Base-by-base conservation (phyloP, 139 green algal species). In the Closterium sp. region DNA sequence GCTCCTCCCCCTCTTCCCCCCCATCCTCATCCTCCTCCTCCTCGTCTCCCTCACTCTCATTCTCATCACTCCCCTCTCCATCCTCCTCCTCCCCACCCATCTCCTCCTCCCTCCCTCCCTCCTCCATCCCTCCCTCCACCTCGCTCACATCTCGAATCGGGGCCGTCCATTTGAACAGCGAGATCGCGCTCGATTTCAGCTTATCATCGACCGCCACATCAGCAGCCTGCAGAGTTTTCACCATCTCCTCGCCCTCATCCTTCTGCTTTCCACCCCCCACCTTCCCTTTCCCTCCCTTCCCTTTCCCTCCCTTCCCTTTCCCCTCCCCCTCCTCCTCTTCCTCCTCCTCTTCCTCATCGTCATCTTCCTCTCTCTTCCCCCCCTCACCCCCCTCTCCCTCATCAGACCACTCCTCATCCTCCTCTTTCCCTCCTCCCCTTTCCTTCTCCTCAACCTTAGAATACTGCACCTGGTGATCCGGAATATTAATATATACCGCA, bases 401-500 rank as follows among this genome's bases (percentile, higher is more conserved):
- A 88, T 89, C 89, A 2, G 62, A 32, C 30, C 29, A 31, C 85
- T 31, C 85, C 1, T 70, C 29, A 31, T 85, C 27, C 29, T 89
- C 32, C 73, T 90, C 85, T 89, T 50, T 50, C 38, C 32, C 50
- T 89, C 84, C 89, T 28, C 88, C 62, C 4, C 24, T 70, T n/a
- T 91, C 88, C 31, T 70, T 85, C 19, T 87, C 32, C 27, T 88
- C 73, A 27, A 28, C n/a, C 70, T 89, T 94, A n/a, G 94, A 93
- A 86, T 92, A 96, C 32, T 95, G 91, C 91, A 98, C 97, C 95
- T 99, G 98, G 96, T 97, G 98, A 95, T 99, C 97, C 11, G 97
- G 97, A 85, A 99, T 98, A 94, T 99, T 97, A 73, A 99, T 97
- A 94, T 99, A 99, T 24, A 99, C 97, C 0, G 98, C 98, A 70